Evolutionary conservation across 345 rosid species (phyloP).

Genomic region (Euphorbia lathyris): DNA sequence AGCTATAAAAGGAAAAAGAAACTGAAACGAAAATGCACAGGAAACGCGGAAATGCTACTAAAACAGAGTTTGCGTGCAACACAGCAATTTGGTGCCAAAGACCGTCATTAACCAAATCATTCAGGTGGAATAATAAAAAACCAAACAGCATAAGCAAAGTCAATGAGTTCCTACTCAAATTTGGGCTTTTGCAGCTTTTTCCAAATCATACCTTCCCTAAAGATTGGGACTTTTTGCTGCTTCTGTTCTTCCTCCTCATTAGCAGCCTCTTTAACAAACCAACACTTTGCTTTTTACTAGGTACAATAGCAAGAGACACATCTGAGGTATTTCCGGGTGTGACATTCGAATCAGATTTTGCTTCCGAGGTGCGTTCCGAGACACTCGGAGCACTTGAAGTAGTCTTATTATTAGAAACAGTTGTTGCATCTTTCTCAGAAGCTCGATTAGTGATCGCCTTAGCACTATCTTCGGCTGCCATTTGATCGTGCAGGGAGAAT

Average conservation of each 20-base stretch:
- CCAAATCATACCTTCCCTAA: slow-evolving; percentile 22
- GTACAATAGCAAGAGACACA: slow-evolving; percentile 42
- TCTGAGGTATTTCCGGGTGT: slow-evolving; percentile 18
- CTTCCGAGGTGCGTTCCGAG: slow-evolving; percentile 34
- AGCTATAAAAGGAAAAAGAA: too few species aligned
- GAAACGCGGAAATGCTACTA: too few species aligned
- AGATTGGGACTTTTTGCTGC: slow-evolving; percentile 41
- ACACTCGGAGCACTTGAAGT: too few species aligned
- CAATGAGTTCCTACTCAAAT: background rate
- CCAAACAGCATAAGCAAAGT: background rate
- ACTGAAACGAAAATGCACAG: too few species aligned
- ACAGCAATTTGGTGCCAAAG: too few species aligned
- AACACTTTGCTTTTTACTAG: slow-evolving; percentile 55
- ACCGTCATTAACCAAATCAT: background rate
- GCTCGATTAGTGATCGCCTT: slow-evolving; percentile 39
- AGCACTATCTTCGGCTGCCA: slow-evolving; percentile 55
- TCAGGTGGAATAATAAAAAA: background rate
- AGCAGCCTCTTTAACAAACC: slow-evolving; percentile 63
- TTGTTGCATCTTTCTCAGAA: slow-evolving; percentile 23
- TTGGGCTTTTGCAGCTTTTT: background rate
- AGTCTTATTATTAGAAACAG: slow-evolving; percentile 19
- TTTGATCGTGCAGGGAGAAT: slow-evolving; percentile 56
- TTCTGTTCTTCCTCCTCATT: slow-evolving; percentile 64
- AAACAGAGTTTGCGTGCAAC: too few species aligned
- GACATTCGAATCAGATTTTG: slow-evolving; percentile 26